Evolutionary conservation across 176 grass and related monocot genomes (phyloP).

Genomic region (Triticum turgidum): DNA sequence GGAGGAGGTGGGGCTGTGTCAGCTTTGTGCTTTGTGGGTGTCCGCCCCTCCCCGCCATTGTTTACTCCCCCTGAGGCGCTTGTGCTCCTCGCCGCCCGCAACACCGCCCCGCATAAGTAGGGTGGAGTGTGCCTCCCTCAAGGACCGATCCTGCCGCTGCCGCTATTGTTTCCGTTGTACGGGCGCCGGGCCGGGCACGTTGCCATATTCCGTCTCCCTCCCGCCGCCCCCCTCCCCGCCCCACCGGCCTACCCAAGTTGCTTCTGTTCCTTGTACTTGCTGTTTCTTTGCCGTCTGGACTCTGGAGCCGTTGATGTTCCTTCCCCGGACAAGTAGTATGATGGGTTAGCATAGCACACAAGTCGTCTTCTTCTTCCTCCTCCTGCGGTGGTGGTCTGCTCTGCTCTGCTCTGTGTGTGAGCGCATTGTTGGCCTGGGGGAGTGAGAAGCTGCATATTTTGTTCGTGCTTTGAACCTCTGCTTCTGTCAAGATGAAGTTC

Average conservation of each 20-base stretch:
- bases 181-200: conserved; percentile 33
- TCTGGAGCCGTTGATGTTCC: conserved; percentile 12
- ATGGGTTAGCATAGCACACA: conserved; percentile 25
- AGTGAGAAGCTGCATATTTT: background rate
- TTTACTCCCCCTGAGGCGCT: conserved; percentile 55
- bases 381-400: background rate
- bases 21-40: conserved; percentile 76
- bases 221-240: background rate
- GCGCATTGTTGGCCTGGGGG: conserved; percentile 27
- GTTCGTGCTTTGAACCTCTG: background rate
- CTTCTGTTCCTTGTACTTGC: conserved; percentile 36
- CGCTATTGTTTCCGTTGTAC: conserved; percentile 47
- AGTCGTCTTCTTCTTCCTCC: conserved; percentile 11
- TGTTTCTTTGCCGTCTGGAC: background rate
- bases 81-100: conserved; percentile 42
- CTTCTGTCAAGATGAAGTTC: conserved; percentile 80
- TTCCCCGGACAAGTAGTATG: background rate
- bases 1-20: conserved; percentile 52
- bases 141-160: conserved; percentile 23
- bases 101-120: conserved; percentile 52
- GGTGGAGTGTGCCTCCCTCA: conserved; percentile 45
- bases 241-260: conserved; percentile 9
- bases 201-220: conserved; percentile 54
- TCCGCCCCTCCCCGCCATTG: conserved; percentile 41
- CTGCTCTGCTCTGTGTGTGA: no score